Conservation (phyloP, 2,329 filamentous ascomycete genomes). For the Pestalotiopsis fici region DNA sequence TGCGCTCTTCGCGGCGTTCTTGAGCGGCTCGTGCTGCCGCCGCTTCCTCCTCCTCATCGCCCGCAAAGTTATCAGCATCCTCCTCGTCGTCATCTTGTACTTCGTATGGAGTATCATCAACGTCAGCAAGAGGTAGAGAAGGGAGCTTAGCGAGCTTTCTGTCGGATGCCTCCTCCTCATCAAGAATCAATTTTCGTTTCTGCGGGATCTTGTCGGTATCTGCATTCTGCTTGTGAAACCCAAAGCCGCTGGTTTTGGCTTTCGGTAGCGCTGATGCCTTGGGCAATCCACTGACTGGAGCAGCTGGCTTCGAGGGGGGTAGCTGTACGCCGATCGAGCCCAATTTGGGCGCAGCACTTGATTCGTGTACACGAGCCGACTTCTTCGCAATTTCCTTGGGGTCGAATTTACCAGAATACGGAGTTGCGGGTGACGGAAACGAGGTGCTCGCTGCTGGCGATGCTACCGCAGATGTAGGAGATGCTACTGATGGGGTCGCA, state of each 20-base stretch:
- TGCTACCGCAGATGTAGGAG: constrained; percentile 50
- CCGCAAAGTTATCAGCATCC: constrained; percentile 75
- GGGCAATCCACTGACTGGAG: constrained; percentile 21
- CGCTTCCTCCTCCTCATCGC: constrained; percentile 83
- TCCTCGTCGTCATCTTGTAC: constrained; percentile 65
- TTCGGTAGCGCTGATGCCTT: constrained; percentile 61
- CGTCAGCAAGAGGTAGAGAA: constrained; percentile 67
- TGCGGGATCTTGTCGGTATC: constrained; percentile 67
- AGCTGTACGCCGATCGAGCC: constrained; percentile 45
- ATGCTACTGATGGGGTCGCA: constrained; percentile 49
- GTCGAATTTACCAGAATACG: constrained; percentile 80
- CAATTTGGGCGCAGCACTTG: constrained; percentile 55
- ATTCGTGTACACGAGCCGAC: constrained; percentile 59
- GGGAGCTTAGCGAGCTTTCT: constrained; percentile 92
- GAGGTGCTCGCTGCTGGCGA: constrained; percentile 47
- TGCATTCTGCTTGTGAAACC: constrained; percentile 67
- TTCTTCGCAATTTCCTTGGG: constrained; percentile 86
- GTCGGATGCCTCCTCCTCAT: constrained; percentile 83
- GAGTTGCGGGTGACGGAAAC: constrained; percentile 52
- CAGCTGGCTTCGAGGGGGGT: constrained; percentile 29
- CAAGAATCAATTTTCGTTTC: constrained; percentile 80
- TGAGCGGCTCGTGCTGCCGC: constrained; percentile 84
- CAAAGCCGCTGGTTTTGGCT: constrained; percentile 81
- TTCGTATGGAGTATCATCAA: constrained; percentile 60
- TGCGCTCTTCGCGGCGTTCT: constrained; percentile 76